Percentiles rank a stretch among this genome's conserved stretches.
Evolutionary conservation across 108 stramenopile species (phyloP).

Genomic region (Thalassiosira profunda): DNA sequence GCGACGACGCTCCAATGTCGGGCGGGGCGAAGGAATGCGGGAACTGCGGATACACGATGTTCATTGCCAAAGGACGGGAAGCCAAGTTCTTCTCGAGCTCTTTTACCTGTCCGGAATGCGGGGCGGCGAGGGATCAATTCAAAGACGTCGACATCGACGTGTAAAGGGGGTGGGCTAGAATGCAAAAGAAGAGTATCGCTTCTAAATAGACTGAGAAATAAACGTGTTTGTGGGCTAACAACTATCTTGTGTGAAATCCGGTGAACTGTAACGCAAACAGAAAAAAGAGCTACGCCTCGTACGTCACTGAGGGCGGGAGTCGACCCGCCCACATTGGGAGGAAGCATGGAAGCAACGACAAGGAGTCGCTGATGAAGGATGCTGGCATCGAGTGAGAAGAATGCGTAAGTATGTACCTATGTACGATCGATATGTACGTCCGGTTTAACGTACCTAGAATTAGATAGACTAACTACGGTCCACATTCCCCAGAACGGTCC

Average conservation of each 20-base stretch:
- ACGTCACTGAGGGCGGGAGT: slow-evolving; percentile 1
- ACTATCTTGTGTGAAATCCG: no score
- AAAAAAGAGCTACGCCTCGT: no score
- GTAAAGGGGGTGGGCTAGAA: not conserved
- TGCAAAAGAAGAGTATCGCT: no score
- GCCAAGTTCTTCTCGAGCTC: slow-evolving; percentile 84
- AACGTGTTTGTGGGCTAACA: no score
- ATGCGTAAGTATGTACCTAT: no score
- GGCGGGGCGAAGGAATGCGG: slow-evolving; percentile 65
- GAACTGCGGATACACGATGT: slow-evolving; percentile 90
- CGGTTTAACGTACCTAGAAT: no score
- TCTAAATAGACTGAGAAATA: no score
- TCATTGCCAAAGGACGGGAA: slow-evolving; percentile 90
- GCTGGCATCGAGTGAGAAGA: no score
- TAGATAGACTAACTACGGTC: no score
- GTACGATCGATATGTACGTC: no score
- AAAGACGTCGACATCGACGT: slow-evolving; percentile 27
- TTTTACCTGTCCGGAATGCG: slow-evolving; percentile 92
- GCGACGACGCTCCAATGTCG: slow-evolving; percentile 24
- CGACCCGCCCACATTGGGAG: slow-evolving; percentile 33
- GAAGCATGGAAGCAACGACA: slow-evolving; percentile 34
- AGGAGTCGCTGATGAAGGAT: slow-evolving; percentile 19
- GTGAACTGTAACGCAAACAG: no score
- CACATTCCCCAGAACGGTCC: slow-evolving; percentile 49
- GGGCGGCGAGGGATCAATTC: slow-evolving; percentile 81